Conservation (phyloP, 257 asterid species). For the Solanum verrucosum region DNA sequence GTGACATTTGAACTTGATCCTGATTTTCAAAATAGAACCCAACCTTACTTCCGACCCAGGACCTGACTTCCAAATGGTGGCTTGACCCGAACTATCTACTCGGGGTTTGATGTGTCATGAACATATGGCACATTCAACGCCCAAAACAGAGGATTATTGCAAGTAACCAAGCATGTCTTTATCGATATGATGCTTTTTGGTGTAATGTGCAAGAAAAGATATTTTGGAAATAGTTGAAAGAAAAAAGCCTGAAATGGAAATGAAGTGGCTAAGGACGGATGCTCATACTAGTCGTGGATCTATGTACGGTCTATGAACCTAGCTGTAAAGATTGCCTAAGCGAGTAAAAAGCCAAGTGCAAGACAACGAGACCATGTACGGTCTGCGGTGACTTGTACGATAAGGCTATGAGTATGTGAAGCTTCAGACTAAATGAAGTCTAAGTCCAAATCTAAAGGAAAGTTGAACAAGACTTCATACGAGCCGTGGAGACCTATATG, state of each 20-base stretch:
- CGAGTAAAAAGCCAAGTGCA: not conserved
- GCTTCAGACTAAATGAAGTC: not conserved
- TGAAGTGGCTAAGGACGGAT: no score
- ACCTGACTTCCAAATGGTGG: not conserved
- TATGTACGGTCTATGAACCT: no score
- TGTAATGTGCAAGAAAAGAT: not conserved
- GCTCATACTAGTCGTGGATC: no score
- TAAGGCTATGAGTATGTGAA: not conserved
- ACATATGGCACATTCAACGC: no score
- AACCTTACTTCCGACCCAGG: not conserved
- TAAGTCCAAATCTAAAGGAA: not conserved
- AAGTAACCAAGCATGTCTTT: not conserved
- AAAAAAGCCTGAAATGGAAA: no score
- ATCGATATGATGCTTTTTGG: no score
- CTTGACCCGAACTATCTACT: not conserved
- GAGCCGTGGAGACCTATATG: not conserved
- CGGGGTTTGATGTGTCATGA: not conserved
- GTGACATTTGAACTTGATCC: not conserved
- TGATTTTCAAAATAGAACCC: no score
- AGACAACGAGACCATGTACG: not conserved
- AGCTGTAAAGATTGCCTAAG: no score
- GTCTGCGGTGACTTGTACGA: not conserved
- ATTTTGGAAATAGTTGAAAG: no score
- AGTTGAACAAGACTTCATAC: not conserved
- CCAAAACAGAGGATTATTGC: no score